A percentile compares a stretch with the other conserved stretches of the same genome.
Evolutionary conservation across 1,139 yeast genomes (phyloP).

Genomic region (Hyphopichia pseudoburtonii): DNA sequence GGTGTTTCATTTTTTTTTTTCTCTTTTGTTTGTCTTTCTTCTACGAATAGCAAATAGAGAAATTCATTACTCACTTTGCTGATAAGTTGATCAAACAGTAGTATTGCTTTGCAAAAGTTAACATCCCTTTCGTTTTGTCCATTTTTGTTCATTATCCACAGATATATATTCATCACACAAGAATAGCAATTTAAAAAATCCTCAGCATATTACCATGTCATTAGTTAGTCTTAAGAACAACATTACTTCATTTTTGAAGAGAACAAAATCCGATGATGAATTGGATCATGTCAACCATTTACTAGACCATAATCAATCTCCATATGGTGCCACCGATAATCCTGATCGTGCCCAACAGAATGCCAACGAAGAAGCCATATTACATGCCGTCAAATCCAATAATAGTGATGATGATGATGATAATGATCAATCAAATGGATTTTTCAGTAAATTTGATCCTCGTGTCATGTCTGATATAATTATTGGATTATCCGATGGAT

Average conservation of each 20-base stretch:
- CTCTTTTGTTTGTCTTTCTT: too few relatives aligned
- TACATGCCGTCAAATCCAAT: conserved; percentile 23
- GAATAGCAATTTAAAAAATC: too few relatives aligned
- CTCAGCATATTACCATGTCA: conserved; percentile 22
- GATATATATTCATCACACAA: too few relatives aligned
- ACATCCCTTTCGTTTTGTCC: too few relatives aligned
- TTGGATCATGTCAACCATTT: conserved; percentile 35
- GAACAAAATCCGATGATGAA: conserved; percentile 28
- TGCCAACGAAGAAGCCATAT: conserved; percentile 41
- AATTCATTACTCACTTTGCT: too few relatives aligned
- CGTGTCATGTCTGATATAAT: conserved; percentile 79
- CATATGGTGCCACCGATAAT: conserved; percentile 39
- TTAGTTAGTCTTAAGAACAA: conserved; percentile 43
- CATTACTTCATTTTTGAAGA: conserved; percentile 24
- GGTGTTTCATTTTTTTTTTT: too few relatives aligned
- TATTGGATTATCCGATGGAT: conserved; percentile 77
- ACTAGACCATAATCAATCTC: conserved; percentile 32
- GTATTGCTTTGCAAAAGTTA: too few relatives aligned
- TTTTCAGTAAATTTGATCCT: conserved; percentile 54
- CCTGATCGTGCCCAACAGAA: conserved; percentile 36
- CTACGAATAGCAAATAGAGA: too few relatives aligned
- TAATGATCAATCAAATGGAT: conserved; percentile 26
- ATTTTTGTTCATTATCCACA: too few relatives aligned
- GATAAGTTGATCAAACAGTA: too few relatives aligned
- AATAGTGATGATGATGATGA: conserved; percentile 22